Evolutionary conservation across 139 green algal species (phyloP).

Genomic region (Chlamydomonas asymmetrica): DNA sequence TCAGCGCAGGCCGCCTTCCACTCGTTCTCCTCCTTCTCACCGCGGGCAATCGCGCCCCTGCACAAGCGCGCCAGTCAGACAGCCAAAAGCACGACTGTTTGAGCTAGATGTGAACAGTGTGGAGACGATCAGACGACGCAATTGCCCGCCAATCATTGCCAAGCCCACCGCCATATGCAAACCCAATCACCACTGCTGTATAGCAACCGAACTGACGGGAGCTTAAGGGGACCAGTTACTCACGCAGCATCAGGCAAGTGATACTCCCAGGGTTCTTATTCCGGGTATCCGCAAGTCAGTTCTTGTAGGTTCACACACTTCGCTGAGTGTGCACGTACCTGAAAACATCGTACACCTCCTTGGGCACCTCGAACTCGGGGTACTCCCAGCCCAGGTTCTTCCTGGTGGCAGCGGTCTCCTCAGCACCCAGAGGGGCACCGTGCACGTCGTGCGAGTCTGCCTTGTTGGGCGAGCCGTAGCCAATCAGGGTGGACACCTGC

Average conservation of each 20-base stretch:
- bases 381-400: constrained; percentile 95
- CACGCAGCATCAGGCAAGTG: too few relatives aligned
- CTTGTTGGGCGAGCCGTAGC: constrained; percentile 99
- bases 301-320: constrained; percentile 37
- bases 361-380: constrained; percentile 91
- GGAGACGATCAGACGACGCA: too few relatives aligned
- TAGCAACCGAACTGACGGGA: too few relatives aligned
- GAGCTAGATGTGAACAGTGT: too few relatives aligned
- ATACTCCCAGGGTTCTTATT: too few relatives aligned
- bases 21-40: constrained; percentile 66
- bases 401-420: constrained; percentile 93
- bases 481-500: constrained; percentile 94
- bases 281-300: too few relatives aligned
- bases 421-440: constrained; percentile 90
- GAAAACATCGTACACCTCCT: constrained; percentile 72
- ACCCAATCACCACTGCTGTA: too few relatives aligned
- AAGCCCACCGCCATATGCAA: too few relatives aligned
- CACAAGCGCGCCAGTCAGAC: too few relatives aligned
- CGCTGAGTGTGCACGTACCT: constrained; percentile 25
- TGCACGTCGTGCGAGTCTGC: constrained; percentile 96
- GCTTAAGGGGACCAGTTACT: too few relatives aligned
- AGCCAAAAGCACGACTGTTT: too few relatives aligned
- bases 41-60: constrained; percentile 46
- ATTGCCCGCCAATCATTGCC: too few relatives aligned
- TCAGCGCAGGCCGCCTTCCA: constrained; percentile 72